Conservation (phyloP, 441 rosid genomes). For the Populus tomentosa region DNA sequence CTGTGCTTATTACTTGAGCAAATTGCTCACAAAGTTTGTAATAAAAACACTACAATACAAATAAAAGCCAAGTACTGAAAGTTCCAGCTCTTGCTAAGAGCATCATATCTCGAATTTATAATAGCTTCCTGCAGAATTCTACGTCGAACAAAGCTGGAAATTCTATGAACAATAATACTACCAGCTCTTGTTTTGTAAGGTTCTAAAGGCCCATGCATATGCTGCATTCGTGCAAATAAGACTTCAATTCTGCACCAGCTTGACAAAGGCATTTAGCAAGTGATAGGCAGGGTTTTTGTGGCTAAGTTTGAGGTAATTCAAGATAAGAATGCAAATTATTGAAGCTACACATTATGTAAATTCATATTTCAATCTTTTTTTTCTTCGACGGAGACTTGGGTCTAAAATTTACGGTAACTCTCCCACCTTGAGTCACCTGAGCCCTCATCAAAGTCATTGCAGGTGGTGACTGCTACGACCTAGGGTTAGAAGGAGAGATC, state of each 20-base stretch:
- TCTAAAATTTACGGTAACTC: not conserved
- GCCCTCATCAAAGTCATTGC: not conserved
- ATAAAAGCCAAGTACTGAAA: too few species aligned
- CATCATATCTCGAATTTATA: too few species aligned
- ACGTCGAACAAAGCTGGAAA: not conserved
- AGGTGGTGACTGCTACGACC: not conserved
- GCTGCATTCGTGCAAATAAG: too few species aligned
- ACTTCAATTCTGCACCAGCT: not conserved
- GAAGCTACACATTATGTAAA: not conserved
- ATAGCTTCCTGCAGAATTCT: too few species aligned
- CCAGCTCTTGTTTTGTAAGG: not conserved
- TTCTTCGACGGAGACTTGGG: not conserved
- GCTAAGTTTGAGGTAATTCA: not conserved
- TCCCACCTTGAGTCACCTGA: too few species aligned
- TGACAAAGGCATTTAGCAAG: too few species aligned
- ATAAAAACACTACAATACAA: too few species aligned
- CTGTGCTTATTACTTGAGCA: conserved; percentile 13
- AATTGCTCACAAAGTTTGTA: too few species aligned
- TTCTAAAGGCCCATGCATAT: too few species aligned
- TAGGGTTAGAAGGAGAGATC: not conserved
- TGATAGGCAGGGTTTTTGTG: too few species aligned
- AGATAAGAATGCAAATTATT: not conserved
- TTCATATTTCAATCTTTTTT: not conserved
- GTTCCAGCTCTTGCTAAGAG: too few species aligned
- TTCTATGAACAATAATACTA: not conserved